Conservation (phyloP, 306 rosid species). For the Medicago lupulina region DNA sequence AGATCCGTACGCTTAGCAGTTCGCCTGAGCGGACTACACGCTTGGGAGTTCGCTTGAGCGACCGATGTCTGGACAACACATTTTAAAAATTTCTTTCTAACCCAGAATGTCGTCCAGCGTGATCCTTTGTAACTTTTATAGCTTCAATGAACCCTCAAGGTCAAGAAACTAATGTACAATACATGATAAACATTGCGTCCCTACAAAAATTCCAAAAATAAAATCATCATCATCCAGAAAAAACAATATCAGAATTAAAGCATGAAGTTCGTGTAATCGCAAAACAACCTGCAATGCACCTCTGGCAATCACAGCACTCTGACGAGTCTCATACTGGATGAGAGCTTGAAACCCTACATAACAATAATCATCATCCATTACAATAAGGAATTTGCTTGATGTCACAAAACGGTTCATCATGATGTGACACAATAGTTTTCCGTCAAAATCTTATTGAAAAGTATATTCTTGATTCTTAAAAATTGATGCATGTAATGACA, state of each 20-base stretch:
- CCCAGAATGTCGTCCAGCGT: too few relatives aligned
- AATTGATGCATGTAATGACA: background rate
- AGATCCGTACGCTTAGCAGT: too few relatives aligned
- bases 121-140: too few relatives aligned
- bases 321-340: constrained; percentile 82
- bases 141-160: too few relatives aligned
- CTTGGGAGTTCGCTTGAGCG: too few relatives aligned
- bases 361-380: background rate
- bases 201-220: constrained; percentile 48
- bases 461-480: background rate
- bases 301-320: constrained; percentile 84
- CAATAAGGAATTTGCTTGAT: background rate
- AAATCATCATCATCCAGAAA: constrained; percentile 40
- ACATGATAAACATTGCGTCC: constrained; percentile 97
- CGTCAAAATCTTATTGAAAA: background rate
- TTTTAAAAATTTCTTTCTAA: too few relatives aligned
- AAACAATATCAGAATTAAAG: constrained; percentile 26
- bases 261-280: constrained; percentile 21
- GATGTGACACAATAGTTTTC: background rate
- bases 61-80: too few relatives aligned
- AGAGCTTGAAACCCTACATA: constrained; percentile 94
- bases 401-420: background rate
- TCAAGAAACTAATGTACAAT: too few relatives aligned
- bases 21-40: too few relatives aligned
- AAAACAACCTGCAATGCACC: constrained; percentile 82